Evolutionary conservation across 2,329 filamentous ascomycete species (phyloP).

Genomic region (Aspergillus tamarii): DNA sequence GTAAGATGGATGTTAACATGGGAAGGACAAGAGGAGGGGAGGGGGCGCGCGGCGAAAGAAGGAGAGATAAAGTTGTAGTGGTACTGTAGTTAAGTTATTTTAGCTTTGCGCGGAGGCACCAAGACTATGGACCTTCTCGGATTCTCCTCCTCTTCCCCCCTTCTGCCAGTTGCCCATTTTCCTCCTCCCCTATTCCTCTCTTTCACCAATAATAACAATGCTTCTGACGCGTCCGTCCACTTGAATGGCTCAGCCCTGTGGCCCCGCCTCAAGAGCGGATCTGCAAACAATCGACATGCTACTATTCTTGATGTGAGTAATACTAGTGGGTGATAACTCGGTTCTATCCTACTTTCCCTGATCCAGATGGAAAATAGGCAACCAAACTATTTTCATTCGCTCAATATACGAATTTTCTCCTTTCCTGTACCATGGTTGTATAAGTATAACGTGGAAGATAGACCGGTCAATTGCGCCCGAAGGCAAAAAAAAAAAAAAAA

Average conservation of each 20-base stretch:
- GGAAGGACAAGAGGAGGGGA: background rate
- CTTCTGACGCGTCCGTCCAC: constrained; percentile 12
- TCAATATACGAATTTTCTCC: background rate
- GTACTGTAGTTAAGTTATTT: background rate
- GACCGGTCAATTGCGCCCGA: too few species aligned
- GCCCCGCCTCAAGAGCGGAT: constrained; percentile 11
- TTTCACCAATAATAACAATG: constrained; percentile 1
- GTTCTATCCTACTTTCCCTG: too few species aligned
- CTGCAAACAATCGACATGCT: background rate
- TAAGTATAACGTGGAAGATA: background rate
- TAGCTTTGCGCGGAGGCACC: background rate
- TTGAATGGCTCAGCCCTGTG: constrained; percentile 18
- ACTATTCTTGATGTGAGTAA: background rate
- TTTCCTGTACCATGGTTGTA: background rate
- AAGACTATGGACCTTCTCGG: too few species aligned
- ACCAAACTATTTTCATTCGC: background rate
- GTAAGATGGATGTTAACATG: background rate
- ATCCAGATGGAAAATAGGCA: background rate
- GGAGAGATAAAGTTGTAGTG: background rate
- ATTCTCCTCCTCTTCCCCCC: too few species aligned
- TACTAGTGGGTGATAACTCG: too few species aligned
- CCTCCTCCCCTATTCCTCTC: background rate
- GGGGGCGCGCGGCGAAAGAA: background rate
- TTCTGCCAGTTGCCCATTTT: background rate
- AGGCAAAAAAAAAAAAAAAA: too few species aligned